phyloP scores from a whole-genome alignment of 108 stramenopile species.

The Phaeodactylum tricornutum region DNA sequence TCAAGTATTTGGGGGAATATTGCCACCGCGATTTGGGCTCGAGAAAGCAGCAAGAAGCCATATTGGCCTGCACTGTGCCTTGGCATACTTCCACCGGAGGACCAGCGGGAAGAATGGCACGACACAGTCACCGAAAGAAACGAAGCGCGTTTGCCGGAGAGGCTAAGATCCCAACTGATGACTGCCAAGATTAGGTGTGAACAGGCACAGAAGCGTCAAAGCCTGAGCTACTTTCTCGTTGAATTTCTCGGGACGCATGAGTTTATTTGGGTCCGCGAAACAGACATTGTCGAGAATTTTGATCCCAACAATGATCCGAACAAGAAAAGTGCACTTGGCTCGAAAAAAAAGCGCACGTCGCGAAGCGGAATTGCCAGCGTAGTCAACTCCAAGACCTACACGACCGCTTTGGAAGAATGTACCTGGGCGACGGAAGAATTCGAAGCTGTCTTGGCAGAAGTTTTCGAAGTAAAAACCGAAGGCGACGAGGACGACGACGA shows the following conservation, averaged over 20 bases:
- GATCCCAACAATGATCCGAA: slow-evolving; percentile 76
- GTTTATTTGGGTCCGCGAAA: slow-evolving; percentile 81
- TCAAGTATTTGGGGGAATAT: slow-evolving; percentile 85
- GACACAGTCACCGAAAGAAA: slow-evolving; percentile 59
- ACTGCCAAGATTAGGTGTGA: slow-evolving; percentile 67
- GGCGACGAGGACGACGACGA: slow-evolving; percentile 45
- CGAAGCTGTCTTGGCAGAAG: slow-evolving; percentile 43
- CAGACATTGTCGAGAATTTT: slow-evolving; percentile 77
- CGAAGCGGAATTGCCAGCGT: slow-evolving; percentile 25
- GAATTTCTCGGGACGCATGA: slow-evolving; percentile 86
- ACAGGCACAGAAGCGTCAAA: slow-evolving; percentile 44
- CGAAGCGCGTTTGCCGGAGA: slow-evolving; percentile 74
- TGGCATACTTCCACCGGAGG: slow-evolving; percentile 76
- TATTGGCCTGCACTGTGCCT: slow-evolving; percentile 86
- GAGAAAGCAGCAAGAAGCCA: slow-evolving; percentile 82
- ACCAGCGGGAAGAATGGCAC: slow-evolving; percentile 84
- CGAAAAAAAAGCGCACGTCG: slow-evolving; percentile 56
- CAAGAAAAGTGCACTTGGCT: slow-evolving; percentile 20
- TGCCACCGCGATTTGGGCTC: slow-evolving; percentile 84
- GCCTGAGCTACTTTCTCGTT: slow-evolving; percentile 66
- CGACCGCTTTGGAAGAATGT: slow-evolving; percentile 67
- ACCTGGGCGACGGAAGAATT: slow-evolving; percentile 63
- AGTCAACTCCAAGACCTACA: slow-evolving; percentile 47
- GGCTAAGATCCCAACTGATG: slow-evolving; percentile 47
- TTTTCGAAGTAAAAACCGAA: slow-evolving; percentile 40